Conservation (phyloP, 306 rosid species). For the Calophaca sinica region DNA sequence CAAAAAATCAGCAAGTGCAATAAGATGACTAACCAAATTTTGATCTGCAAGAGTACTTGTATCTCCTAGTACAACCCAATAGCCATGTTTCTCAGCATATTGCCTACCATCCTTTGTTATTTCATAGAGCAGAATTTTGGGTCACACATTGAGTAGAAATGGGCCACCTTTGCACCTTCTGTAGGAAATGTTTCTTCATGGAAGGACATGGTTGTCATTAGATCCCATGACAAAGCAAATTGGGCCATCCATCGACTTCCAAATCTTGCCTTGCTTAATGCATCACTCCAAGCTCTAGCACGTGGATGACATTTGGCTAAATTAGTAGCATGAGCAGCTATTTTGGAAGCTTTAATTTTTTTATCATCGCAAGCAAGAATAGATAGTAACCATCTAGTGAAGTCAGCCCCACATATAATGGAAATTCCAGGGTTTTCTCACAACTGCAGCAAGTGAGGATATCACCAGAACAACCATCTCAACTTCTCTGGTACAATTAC, state of each 20-base stretch:
- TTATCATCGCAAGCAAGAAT: too few relatives aligned
- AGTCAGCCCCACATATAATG: too few relatives aligned
- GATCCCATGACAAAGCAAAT: conserved; percentile 95
- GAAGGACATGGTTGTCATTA: conserved; percentile 98
- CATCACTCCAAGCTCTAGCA: conserved; percentile 94
- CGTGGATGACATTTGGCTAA: conserved; percentile 89
- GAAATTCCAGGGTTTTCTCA: too few relatives aligned
- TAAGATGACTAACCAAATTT: too few relatives aligned
- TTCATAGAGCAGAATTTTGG: conserved; percentile 99
- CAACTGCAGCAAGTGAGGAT: too few relatives aligned
- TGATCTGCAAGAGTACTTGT: too few relatives aligned
- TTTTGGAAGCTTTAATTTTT: conserved; percentile 95
- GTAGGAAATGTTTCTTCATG: conserved; percentile 96
- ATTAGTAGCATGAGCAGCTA: conserved; percentile 99
- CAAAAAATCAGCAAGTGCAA: too few relatives aligned
- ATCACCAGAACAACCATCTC: too few relatives aligned
- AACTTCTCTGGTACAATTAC: too few relatives aligned
- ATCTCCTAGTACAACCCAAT: conserved; percentile 49
- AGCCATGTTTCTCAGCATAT: conserved; percentile 97
- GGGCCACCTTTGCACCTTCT: conserved; percentile 98
- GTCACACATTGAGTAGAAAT: conserved; percentile 99
- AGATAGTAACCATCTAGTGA: too few relatives aligned
- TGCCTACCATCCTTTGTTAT: conserved; percentile 94
- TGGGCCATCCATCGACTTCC: conserved; percentile 98
- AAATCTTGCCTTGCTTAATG: conserved; percentile 93